Conservation (phyloP, 371 early-diverging fungal species). For the Haplosporangium sp. region DNA sequence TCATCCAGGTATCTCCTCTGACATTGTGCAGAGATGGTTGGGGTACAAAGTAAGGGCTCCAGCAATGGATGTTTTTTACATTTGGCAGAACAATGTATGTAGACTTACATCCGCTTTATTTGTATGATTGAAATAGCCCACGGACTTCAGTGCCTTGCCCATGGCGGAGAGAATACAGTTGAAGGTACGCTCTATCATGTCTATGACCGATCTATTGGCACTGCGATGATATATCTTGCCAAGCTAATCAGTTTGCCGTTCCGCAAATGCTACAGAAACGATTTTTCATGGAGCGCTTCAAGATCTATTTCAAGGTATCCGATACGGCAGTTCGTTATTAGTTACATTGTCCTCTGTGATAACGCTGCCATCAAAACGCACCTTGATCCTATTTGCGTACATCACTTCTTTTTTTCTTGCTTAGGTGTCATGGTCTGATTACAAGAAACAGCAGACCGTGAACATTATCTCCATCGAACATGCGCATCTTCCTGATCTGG, state of each 20-base stretch:
- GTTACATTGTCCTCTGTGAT: no score
- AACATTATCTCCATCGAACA: conserved; percentile 26
- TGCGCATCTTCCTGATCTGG: conserved; percentile 22
- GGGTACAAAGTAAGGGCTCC: conserved; percentile 29
- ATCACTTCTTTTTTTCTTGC: background rate
- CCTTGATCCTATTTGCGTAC: background rate
- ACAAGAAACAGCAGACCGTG: conserved; percentile 14
- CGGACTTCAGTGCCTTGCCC: conserved; percentile 24
- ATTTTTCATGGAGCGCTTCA: conserved; percentile 41
- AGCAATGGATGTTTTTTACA: background rate
- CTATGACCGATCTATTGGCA: background rate
- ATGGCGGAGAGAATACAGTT: conserved; percentile 24
- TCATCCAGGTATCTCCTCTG: conserved; percentile 33
- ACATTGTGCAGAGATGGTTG: conserved; percentile 8
- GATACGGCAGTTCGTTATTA: no score
- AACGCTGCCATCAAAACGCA: background rate
- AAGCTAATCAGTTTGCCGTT: background rate
- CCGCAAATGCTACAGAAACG: conserved; percentile 15
- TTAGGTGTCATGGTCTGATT: conserved; percentile 33
- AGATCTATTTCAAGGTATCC: conserved; percentile 42
- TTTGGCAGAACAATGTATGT: no score
- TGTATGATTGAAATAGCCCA: conserved; percentile 20
- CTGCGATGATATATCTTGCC: background rate
- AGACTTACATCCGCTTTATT: no score
- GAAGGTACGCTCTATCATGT: conserved; percentile 15